These are phyloP conservation scores for Boletus rubescentipes DNA, from an alignment of 768 basidiomycete genomes.

Conservation along the genomic window DNA sequence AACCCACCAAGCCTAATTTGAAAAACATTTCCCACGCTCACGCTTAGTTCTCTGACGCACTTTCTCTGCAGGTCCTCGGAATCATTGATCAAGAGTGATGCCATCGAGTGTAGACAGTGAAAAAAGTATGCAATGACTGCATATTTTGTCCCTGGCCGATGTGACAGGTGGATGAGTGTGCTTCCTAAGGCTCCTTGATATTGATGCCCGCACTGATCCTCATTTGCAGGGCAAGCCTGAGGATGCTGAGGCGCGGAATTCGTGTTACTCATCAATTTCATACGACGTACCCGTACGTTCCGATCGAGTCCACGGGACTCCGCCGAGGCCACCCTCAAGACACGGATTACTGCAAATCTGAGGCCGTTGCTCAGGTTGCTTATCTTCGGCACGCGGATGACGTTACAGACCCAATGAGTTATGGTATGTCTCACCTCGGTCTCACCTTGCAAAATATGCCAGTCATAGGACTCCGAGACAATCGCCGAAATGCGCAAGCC, in stretches of 20 bases:
- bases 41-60: neutral
- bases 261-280: slow-evolving; percentile 11
- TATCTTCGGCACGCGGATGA: slow-evolving; percentile 1
- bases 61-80: slow-evolving; percentile 4
- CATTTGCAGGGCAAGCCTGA: slow-evolving; percentile 4
- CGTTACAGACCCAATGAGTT: neutral
- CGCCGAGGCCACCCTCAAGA: neutral
- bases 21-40: neutral
- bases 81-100: slow-evolving; percentile 10
- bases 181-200: neutral
- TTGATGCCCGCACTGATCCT: slow-evolving; percentile 2
- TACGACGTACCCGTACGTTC: neutral
- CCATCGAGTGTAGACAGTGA: neutral
- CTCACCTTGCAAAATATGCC: neutral
- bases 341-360: neutral
- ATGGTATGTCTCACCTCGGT: neutral
- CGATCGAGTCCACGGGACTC: slow-evolving; percentile 9
- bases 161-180: neutral
- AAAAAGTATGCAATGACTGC: neutral
- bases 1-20: slow-evolving; percentile 3
- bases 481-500: neutral
- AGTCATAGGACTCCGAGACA: neutral
- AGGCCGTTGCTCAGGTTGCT: neutral
- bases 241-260: neutral
- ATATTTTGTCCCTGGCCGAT: slow-evolving; percentile 6